Evolutionary conservation across 2,329 filamentous ascomycete species (phyloP).

Genomic region (Periconia sp.): DNA sequence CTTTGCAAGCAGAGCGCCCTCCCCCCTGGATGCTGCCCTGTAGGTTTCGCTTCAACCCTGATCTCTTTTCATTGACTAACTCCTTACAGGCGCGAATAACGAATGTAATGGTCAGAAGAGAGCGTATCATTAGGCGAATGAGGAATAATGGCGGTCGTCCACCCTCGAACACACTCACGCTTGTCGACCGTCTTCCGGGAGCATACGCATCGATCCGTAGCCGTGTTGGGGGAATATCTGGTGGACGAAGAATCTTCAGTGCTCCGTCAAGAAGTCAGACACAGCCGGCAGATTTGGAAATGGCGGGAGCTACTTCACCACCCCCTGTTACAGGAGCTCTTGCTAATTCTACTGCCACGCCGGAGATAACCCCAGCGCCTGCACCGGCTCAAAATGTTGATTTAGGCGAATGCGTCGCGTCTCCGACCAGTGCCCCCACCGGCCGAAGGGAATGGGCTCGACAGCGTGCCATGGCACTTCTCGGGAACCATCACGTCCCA

Average conservation of each 20-base stretch:
- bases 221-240: constrained; percentile 27
- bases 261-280: constrained; percentile 28
- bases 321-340: not conserved
- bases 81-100: constrained; percentile 64
- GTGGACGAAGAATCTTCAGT: constrained; percentile 40
- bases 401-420: constrained; percentile 6
- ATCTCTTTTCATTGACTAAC: too few species aligned
- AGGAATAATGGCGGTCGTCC: constrained; percentile 37
- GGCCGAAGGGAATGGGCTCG: constrained; percentile 53
- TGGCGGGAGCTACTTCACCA: constrained; percentile 18
- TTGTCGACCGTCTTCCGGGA: constrained; percentile 9
- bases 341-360: not conserved
- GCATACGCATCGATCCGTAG: constrained; percentile 31
- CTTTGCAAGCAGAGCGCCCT: constrained; percentile 70
- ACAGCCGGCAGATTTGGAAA: constrained; percentile 37
- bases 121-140: constrained; percentile 70
- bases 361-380: constrained; percentile 7
- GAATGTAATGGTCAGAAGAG: constrained; percentile 84
- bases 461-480: constrained; percentile 51
- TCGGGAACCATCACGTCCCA: constrained; percentile 41
- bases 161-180: not conserved
- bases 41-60: too few species aligned
- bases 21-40: too few species aligned
- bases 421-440: constrained; percentile 12
- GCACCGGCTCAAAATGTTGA: not conserved